Evolutionary conservation across 108 stramenopile genomes (phyloP), one percentile per base, ranked within the genome.

Genomic region (Phaeodactylum tricornutum): DNA sequence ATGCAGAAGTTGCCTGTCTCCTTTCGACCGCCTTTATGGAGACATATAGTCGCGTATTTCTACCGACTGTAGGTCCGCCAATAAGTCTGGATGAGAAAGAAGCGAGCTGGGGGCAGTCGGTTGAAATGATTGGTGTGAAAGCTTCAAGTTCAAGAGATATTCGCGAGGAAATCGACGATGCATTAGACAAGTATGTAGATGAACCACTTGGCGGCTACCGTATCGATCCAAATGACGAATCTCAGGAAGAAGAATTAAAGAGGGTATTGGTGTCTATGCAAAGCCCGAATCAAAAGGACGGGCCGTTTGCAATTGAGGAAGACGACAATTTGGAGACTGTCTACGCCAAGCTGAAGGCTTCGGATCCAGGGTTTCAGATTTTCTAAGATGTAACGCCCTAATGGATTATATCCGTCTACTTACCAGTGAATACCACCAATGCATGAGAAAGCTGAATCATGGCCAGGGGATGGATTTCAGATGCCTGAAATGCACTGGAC

Each of bases 21-120:
- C 53, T 89, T 21, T 83, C 81, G 20, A 84, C 87, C 15, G 83
- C 83, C 16, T 89, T 81, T 64, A 80, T 89, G 81, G 87, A 89
- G 53, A 85, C 83, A 4, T 89, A 89, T 48, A 62, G 73, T 4
- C 57, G 87, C 24, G 63, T 76, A 26, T 89, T 85, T 61, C 49
- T 89, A 4, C 87, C 87, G 6, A 89, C 87, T 11, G 62, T 63
- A 22, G 83, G 82, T 14, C 51, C 65, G 0, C 75, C 81, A 0
- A 67, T 89, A 4, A 61, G 57, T 22, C 29, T 62, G 23, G 87
- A 85, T 42, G 75, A 75, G 23, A 56, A 66, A 7, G 69, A 76
- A 26, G 17, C 21, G 3, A 51, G 50, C 1, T 84, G 83, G 81
- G 38, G 54, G 26, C 28, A 25, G 14, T 52, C 50, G 14, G 19